Evolutionary conservation across 176 grass and related monocot genomes (phyloP), one percentile per base, ranked within the genome.

Genomic region (Ensete ventricosum): DNA sequence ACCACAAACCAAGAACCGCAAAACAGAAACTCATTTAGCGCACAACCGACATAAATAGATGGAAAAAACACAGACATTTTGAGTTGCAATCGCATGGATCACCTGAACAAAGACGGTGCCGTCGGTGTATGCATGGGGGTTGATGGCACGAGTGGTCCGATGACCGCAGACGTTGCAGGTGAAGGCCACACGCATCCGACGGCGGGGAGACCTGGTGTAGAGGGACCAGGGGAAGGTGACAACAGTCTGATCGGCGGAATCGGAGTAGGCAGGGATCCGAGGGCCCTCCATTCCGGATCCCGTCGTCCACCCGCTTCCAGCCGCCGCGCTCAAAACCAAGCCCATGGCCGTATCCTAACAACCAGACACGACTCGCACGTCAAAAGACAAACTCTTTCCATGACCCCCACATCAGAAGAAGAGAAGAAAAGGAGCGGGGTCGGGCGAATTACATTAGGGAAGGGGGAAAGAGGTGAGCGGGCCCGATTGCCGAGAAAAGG

Each of bases 101-200:
- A 96, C 94, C 94, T 97, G 94, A 80, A 97, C 94, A 63, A 92
- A 97, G 3, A 97, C 88, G 13, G 94, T 93, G 76, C 90, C 94
- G 2, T 93, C 90, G 1, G 94, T 97, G 77, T 97, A 97, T 14
- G 94, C 90, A 74, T 93, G 90, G n/a, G 94, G 94, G 70, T 93
- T 97, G 88, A 97, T 97, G 79, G 94, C 90, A 14, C 94, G 86
- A 0, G 94, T 93, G 0, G 94, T 97, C 2, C 90, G 83, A 75
- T 97, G 93, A 6, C 93, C 93, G 12, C 93, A 97, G 9, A 97
- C 88, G 11, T 97, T 97, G 85, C 93, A 97, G 69, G 93, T 97
- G 93, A 97, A 97, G 1, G 93, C 84, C 9, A 97, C 93, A 14
- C 87, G 85, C 94, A 97, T 97, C 77, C 94, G 76, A 2, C 94